phyloP scores from a whole-genome alignment of 2,329 filamentous ascomycete species.

The Ophiostoma australiae region DNA sequence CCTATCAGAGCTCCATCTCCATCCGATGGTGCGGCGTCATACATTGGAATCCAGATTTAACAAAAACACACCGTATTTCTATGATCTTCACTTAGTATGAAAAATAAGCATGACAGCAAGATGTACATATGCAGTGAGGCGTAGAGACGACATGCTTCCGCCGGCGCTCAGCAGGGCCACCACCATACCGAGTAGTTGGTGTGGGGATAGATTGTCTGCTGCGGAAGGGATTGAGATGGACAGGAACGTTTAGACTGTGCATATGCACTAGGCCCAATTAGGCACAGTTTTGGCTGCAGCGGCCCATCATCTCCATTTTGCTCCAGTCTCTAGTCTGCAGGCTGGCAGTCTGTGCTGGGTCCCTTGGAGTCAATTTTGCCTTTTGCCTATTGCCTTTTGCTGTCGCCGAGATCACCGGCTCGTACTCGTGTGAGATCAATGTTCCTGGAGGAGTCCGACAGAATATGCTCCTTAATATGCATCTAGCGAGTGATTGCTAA shows the following conservation, averaged over 20 bases:
- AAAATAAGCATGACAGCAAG: neutral
- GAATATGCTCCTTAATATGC: neutral
- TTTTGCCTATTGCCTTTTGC: neutral
- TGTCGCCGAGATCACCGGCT: slow-evolving; percentile 8
- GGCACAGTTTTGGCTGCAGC: neutral
- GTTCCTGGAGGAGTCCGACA: neutral
- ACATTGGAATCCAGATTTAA: too few relatives aligned
- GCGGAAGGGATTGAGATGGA: slow-evolving; percentile 1
- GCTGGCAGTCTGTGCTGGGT: neutral
- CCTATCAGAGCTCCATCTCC: too few relatives aligned
- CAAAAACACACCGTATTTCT: too few relatives aligned
- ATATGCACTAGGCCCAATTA: slow-evolving; percentile 9
- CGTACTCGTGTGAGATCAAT: slow-evolving; percentile 2
- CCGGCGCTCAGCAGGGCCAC: neutral
- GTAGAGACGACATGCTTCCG: neutral
- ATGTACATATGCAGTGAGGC: neutral
- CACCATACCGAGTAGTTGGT: neutral
- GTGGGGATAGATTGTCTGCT: neutral
- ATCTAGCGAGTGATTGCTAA: neutral
- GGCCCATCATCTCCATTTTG: neutral
- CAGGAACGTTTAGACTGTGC: slow-evolving; percentile 3
- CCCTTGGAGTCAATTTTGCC: neutral
- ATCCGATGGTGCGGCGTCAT: too few relatives aligned
- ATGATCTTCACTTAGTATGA: too few relatives aligned
- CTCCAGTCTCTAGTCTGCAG: neutral